Evolutionary conservation across 139 green algal species (phyloP), one percentile per base, ranked within the genome.

Genomic region (Edaphochlamys debaryana): DNA sequence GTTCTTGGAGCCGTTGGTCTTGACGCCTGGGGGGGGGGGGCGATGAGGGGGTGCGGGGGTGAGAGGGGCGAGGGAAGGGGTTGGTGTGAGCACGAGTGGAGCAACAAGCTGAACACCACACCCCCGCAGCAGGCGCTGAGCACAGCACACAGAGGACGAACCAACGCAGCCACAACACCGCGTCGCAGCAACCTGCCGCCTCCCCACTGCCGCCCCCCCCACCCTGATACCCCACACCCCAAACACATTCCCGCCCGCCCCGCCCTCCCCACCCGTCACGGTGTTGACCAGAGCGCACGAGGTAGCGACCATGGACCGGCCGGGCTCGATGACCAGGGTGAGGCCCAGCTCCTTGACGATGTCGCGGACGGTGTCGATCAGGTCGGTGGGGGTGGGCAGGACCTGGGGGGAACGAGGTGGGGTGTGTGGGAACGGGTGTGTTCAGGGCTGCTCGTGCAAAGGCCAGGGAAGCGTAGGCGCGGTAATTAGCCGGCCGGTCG

Each of bases 1-100:
- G 80, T 98, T 93, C 89, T 99, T 99, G 91, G 91, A 97, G 88
- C 96, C 96, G 88, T 99, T 99, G 79, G 95, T 97, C 92, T 99
- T 99, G 22, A 95, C 90, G 74, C 96, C 95, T 87, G 90, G 67
- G 32, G n/a, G 36, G 45, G 42, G 30, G 6, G 58, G 7, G 54
- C 19, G 54, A 17, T 19, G 54, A 32, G 54, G 54, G 54, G 19
- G 19, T 7, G 54, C 19, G 22, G 54, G 54, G n/a, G 54, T 63
- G 54, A n/a, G 54, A 4, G 17, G 19, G 27, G 19, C 36, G 73
- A 38, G 42, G 25, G 11, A 36, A 34, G 29, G 32, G n/a, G 73
- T 32, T 29, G 6, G 30, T 37, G 13, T n/a, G 52, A 37, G 5
- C 3, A 11, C 69, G 36, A 20, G 41, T 42, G 38, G n/a, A n/a